Conservation (phyloP, 2,329 filamentous ascomycete genomes). For the Penicillium oxalicum region DNA sequence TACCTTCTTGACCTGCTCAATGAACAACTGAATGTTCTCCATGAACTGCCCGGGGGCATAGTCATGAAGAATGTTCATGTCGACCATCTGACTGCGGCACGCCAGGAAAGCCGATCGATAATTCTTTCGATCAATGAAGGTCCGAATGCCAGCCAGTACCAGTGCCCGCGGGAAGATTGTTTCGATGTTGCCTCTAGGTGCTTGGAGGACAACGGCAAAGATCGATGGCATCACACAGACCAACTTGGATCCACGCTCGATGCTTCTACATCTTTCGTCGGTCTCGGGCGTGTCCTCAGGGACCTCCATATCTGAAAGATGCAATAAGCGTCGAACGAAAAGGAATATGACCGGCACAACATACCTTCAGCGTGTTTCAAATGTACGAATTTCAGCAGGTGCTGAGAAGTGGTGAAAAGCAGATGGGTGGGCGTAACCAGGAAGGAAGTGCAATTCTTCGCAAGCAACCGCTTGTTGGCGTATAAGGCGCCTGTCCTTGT, state of each 20-base stretch:
- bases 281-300: conserved; percentile 83
- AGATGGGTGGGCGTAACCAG: conserved; percentile 73
- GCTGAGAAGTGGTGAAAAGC: conserved; percentile 85
- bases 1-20: conserved; percentile 75
- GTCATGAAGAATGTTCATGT: conserved; percentile 96
- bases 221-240: conserved; percentile 84
- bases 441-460: conserved; percentile 90
- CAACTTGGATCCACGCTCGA: conserved; percentile 81
- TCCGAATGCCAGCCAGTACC: conserved; percentile 82
- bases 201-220: conserved; percentile 82
- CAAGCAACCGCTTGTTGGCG: conserved; percentile 65
- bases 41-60: conserved; percentile 85
- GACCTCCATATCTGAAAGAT: conserved; percentile 62
- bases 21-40: conserved; percentile 65
- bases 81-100: conserved; percentile 87
- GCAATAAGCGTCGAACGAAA: conserved; percentile 14
- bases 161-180: conserved; percentile 90
- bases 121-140: conserved; percentile 70
- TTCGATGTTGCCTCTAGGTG: conserved; percentile 92
- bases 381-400: conserved; percentile 92
- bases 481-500: conserved; percentile 72
- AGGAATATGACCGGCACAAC: conserved; percentile 7
- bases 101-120: conserved; percentile 80
- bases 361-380: conserved; percentile 61
- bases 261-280: conserved; percentile 84